Evolutionary conservation across 208 protist genomes (phyloP).

Genomic region (Phytomonas sp.): DNA sequence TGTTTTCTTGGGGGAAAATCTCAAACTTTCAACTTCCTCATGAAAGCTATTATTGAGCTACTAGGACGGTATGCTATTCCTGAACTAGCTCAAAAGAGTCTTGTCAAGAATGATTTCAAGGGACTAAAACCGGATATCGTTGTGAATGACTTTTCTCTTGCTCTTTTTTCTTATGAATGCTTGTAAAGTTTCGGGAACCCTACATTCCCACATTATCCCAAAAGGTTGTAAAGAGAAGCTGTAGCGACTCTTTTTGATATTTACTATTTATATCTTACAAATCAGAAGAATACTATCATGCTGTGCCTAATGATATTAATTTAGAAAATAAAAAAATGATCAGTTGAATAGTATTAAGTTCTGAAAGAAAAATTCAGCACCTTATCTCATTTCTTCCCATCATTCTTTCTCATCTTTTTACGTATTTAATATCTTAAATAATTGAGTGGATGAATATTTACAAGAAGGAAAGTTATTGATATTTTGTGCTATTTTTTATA

Average conservation of each 20-base stretch:
- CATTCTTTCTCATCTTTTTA: neutral
- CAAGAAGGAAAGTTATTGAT: slow-evolving; percentile 1
- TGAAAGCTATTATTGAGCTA: no score
- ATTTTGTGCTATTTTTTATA: slow-evolving; percentile 18
- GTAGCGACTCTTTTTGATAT: no score
- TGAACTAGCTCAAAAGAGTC: no score
- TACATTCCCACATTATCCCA: neutral
- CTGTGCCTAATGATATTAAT: neutral
- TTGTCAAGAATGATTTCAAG: no score
- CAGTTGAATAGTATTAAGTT: neutral
- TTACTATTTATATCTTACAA: no score
- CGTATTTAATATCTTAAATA: neutral
- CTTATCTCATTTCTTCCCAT: neutral
- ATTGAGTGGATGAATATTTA: neutral
- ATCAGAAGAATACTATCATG: no score
- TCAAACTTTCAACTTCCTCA: no score
- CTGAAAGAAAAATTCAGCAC: neutral
- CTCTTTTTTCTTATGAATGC: neutral
- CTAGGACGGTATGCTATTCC: no score
- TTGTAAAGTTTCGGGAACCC: neutral
- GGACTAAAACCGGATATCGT: neutral
- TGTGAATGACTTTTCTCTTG: neutral
- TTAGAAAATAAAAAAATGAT: neutral
- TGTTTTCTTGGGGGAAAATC: no score
- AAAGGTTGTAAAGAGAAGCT: no score